Evolutionary conservation across 75 land plant genomes (phyloP).

Genomic region (Azolla pinnata): DNA sequence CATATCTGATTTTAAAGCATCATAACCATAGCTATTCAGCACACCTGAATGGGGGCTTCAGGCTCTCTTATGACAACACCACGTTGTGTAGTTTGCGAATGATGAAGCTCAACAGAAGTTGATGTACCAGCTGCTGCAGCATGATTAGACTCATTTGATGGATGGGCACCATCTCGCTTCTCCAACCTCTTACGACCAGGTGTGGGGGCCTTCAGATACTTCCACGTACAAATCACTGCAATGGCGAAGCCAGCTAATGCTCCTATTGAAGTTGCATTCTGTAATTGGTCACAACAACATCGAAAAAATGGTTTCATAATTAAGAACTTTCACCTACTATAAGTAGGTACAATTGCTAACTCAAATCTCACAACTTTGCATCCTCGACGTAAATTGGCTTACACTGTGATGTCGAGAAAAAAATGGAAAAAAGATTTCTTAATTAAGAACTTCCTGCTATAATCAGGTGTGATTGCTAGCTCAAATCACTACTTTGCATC

Average conservation of each 20-base stretch:
- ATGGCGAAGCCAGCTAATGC: slow-evolving; percentile 75
- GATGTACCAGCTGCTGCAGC: slow-evolving; percentile 19
- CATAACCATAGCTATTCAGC: background rate
- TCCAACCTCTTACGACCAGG: slow-evolving; percentile 44
- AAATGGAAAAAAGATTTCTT: background rate
- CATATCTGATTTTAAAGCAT: background rate
- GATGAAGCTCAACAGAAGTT: slow-evolving; percentile 16
- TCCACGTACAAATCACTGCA: slow-evolving; percentile 63
- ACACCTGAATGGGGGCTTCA: slow-evolving; percentile 15
- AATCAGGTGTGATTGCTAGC: too few relatives aligned
- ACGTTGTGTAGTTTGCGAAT: slow-evolving; percentile 17
- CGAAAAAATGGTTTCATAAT: background rate
- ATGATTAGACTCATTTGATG: slow-evolving; percentile 19
- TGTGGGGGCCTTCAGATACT: slow-evolving; percentile 44
- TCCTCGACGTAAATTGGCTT: too few relatives aligned
- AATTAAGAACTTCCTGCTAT: background rate
- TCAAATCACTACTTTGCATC: too few relatives aligned
- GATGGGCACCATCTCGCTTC: slow-evolving; percentile 28
- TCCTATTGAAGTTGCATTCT: slow-evolving; percentile 62
- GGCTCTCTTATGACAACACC: slow-evolving; percentile 11
- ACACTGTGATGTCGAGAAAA: background rate
- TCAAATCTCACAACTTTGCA: background rate
- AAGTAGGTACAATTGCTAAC: background rate
- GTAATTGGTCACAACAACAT: slow-evolving; percentile 4
- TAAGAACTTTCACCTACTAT: background rate